Conservation (phyloP, 2,329 filamentous ascomycete genomes). For the Bipolaris zeicola region DNA sequence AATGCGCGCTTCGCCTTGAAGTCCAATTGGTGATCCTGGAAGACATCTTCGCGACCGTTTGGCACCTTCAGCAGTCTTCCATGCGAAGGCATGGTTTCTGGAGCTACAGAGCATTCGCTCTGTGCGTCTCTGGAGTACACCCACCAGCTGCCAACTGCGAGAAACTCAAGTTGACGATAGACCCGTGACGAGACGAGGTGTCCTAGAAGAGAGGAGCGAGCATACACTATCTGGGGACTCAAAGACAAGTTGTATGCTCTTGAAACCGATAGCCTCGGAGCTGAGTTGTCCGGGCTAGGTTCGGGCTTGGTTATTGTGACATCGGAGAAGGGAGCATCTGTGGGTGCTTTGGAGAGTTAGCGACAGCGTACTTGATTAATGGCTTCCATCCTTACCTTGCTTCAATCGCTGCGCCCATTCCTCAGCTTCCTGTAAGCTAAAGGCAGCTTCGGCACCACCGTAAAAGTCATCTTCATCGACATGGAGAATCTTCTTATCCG, state of each 20-base stretch:
- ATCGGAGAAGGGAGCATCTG: slow-evolving; percentile 33
- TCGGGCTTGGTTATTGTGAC: slow-evolving; percentile 43
- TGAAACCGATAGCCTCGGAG: slow-evolving; percentile 61
- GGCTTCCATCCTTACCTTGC: slow-evolving; percentile 32
- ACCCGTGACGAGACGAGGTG: slow-evolving; percentile 87
- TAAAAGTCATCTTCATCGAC: slow-evolving; percentile 88
- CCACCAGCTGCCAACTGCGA: slow-evolving; percentile 92
- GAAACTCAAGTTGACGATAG: slow-evolving; percentile 88
- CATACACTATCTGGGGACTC: slow-evolving; percentile 85
- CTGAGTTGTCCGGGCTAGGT: slow-evolving; percentile 25
- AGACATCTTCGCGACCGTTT: slow-evolving; percentile 89
- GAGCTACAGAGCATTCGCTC: slow-evolving; percentile 3
- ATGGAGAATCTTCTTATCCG: slow-evolving; percentile 88
- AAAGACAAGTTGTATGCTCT: slow-evolving; percentile 83
- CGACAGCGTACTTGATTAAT: not conserved
- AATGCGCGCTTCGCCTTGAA: slow-evolving; percentile 81
- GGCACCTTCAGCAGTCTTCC: slow-evolving; percentile 71
- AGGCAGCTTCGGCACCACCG: slow-evolving; percentile 81
- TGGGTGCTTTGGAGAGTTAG: slow-evolving; percentile 23
- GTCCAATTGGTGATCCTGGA: slow-evolving; percentile 75
- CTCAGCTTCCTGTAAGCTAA: slow-evolving; percentile 81
- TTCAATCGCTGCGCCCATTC: slow-evolving; percentile 66
- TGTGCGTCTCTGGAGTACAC: slow-evolving; percentile 59
- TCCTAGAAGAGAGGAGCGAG: slow-evolving; percentile 76
- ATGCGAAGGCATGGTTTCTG: not conserved